Base-by-base conservation (phyloP, 805 yeast species). In the Priceomyces melissophilus region DNA sequence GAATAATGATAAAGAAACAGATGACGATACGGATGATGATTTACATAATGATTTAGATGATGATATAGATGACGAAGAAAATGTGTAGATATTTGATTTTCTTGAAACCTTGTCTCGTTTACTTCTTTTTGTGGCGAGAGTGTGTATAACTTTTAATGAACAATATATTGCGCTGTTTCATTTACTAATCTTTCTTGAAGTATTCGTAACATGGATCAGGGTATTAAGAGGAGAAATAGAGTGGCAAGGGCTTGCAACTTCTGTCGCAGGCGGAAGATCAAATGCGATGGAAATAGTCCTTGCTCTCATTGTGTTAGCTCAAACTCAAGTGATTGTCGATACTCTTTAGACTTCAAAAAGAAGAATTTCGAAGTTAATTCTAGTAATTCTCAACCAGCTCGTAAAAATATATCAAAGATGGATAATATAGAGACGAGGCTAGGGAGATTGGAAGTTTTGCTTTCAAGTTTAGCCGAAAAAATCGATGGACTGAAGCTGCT, bases 211-310 rank as follows among this genome's bases (percentile, higher is more conserved):
- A 35, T 35, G 38, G 38, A 35, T 9, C 15, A 13, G 30, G 38
- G 38, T 12, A 27, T 35, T 3, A 35, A 25, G 28, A 39, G 35
- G 30, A 34, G 42, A 26, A 32, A 39, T 29, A 39, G 42, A 26
- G 39, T 39, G 13, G 25, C 42, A 5, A 39, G 30, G 35, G 81
- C 80, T 8, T 77, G 82, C 49, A 76, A 71, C 45, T 62, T 60
- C 40, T 77, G 82, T 47, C 57, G 81, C 12, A 53, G 52, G 40
- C 62, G 75, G 32, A 77, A 77, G 49, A 68, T 74, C 43, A 75
- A 73, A 47, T 77, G 82, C 49, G 75, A 77, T 50, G 78, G 80
- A 0, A 54, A 52, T 3, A 44, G 46, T 10, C 71, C 71, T 3
- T 77, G 82, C 46, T 47, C 60, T 6, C 61, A 63, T 30, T 75